Evolutionary conservation across 139 green algal species (phyloP).

Genomic region (Parachlorella kessleri): DNA sequence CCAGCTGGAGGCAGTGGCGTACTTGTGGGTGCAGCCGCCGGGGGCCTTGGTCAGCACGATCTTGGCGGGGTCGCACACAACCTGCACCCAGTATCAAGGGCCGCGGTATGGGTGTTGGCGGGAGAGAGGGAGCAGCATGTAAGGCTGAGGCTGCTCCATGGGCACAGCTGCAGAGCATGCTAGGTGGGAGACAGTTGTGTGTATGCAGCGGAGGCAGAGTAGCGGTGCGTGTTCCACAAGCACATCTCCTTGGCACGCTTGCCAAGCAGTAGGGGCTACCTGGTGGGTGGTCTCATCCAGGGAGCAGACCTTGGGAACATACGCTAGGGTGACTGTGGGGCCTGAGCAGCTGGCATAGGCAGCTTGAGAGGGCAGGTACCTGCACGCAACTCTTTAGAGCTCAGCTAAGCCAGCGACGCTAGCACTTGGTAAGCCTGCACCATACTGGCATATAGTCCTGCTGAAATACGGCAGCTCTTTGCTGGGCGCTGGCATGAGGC

Average conservation of each 20-base stretch:
- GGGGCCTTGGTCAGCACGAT: slow-evolving; percentile 39
- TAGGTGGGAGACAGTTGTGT: too few relatives aligned
- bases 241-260: background rate
- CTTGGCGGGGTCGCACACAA: slow-evolving; percentile 39
- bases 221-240: background rate
- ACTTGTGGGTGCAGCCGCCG: slow-evolving; percentile 38
- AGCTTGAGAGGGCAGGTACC: background rate
- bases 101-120: too few relatives aligned
- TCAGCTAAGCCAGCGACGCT: too few relatives aligned
- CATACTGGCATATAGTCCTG: background rate
- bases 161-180: too few relatives aligned
- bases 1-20: slow-evolving; percentile 12
- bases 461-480: background rate
- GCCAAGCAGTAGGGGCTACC: too few relatives aligned
- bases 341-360: slow-evolving; percentile 28
- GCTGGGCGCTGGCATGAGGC: too few relatives aligned
- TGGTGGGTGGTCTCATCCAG: slow-evolving; percentile 21
- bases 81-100: background rate
- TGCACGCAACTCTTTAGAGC: too few relatives aligned
- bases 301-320: slow-evolving; percentile 32
- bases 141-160: background rate
- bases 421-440: too few relatives aligned
- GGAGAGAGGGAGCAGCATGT: background rate
- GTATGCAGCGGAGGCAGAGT: too few relatives aligned
- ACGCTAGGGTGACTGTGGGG: slow-evolving; percentile 22